phyloP scores from a whole-genome alignment of 2,329 filamentous ascomycete species.

The Bisporella sp. region DNA sequence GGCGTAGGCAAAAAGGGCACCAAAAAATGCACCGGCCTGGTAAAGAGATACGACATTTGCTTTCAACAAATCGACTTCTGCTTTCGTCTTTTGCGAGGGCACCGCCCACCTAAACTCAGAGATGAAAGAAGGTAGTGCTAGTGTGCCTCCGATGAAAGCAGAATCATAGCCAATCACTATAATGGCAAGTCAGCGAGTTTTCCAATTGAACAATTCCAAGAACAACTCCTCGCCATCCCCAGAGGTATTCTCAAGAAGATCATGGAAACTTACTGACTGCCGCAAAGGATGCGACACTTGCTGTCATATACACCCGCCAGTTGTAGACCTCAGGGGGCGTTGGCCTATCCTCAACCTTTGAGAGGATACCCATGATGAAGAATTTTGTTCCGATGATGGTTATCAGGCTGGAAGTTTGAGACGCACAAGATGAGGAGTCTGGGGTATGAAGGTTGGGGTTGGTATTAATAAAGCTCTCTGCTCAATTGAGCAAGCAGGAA shows the following conservation, averaged over 20 bases:
- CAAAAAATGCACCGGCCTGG: slow-evolving; percentile 45
- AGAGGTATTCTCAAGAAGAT: too few relatives aligned
- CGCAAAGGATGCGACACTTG: not conserved
- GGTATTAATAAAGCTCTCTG: too few relatives aligned
- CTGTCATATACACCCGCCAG: not conserved
- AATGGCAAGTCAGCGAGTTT: too few relatives aligned
- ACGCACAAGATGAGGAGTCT: not conserved
- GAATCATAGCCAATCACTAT: slow-evolving; percentile 16
- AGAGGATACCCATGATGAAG: not conserved
- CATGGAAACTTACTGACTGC: not conserved
- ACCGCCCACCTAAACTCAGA: slow-evolving; percentile 17
- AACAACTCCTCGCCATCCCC: too few relatives aligned
- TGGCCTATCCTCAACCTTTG: not conserved
- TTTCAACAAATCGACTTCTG: slow-evolving; percentile 12
- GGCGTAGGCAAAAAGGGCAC: slow-evolving; percentile 42
- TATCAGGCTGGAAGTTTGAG: not conserved
- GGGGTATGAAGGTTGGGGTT: too few relatives aligned
- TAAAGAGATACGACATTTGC: slow-evolving; percentile 41
- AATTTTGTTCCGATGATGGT: too few relatives aligned
- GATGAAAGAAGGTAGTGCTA: slow-evolving; percentile 19
- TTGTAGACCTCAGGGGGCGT: not conserved
- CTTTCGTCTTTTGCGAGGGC: slow-evolving; percentile 9
- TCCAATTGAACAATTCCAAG: too few relatives aligned
- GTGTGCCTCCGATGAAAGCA: slow-evolving; percentile 20
- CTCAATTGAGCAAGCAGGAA: too few relatives aligned